These are phyloP conservation scores for Rhizoctonia solani DNA, from an alignment of 1,284 basidiomycete genomes.

Conservation along the genomic window DNA sequence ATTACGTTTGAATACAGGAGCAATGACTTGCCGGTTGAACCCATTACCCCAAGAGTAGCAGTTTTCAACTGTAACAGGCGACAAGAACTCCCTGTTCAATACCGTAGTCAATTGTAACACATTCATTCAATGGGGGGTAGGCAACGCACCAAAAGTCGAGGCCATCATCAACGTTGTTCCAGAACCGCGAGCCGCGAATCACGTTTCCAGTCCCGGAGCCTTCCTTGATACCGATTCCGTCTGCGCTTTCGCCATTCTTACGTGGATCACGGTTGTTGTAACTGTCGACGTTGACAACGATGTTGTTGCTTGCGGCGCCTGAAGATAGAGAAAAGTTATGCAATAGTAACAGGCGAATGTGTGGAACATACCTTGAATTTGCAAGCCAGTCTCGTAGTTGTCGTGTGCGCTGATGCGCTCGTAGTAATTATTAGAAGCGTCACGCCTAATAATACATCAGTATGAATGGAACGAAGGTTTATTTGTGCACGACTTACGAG, in stretches of 20 bases:
- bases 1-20: background rate
- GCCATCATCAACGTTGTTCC: constrained; percentile 39
- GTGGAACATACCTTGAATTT: constrained; percentile 9
- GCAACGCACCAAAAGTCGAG: constrained; percentile 36
- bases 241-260: constrained; percentile 39
- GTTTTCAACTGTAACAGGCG: constrained; percentile 38
- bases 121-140: background rate
- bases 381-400: constrained; percentile 38
- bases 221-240: constrained; percentile 38
- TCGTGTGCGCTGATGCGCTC: constrained; percentile 36
- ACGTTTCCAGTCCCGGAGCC: constrained; percentile 38
- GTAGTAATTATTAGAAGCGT: constrained; percentile 38
- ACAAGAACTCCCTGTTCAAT: constrained; percentile 34
- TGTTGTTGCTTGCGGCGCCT: constrained; percentile 37
- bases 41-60: constrained; percentile 39
- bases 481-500: constrained; percentile 1
- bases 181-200: constrained; percentile 37
- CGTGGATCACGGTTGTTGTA: constrained; percentile 39
- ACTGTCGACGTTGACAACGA: constrained; percentile 37
- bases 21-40: constrained; percentile 37
- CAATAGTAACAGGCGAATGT: background rate
- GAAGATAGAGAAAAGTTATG: background rate
- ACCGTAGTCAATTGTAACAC: background rate
- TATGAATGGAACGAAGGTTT: background rate
- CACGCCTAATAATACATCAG: constrained; percentile 11